Evolutionary conservation across 352 stramenopile species (phyloP).

Genomic region (Achlya hypogyna): DNA sequence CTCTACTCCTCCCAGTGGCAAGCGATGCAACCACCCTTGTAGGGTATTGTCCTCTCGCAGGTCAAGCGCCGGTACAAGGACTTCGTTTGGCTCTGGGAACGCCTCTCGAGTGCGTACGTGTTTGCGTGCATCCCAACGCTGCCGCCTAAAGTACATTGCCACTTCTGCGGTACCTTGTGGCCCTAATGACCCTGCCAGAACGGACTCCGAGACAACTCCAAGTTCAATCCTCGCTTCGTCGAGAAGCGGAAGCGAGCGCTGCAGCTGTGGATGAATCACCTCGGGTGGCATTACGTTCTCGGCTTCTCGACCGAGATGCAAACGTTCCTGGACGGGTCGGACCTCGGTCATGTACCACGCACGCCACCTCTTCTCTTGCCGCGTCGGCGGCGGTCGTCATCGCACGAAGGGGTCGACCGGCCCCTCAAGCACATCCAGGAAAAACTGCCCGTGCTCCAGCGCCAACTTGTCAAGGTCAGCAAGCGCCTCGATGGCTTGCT

Average conservation of each 20-base stretch:
- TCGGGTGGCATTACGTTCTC: not conserved
- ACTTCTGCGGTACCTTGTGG: not conserved
- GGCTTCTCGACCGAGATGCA: slow-evolving; percentile 5
- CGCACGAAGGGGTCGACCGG: not conserved
- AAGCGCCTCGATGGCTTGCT: slow-evolving; percentile 5
- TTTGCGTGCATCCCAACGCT: slow-evolving; percentile 9
- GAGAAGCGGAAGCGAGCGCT: slow-evolving; percentile 7
- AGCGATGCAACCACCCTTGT: not conserved
- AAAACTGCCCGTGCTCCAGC: not conserved
- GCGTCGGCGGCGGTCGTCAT: not conserved
- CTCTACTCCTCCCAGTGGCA: not conserved
- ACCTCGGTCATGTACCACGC: not conserved
- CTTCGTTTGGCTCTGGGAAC: slow-evolving; percentile 17
- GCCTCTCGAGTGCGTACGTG: slow-evolving; percentile 1
- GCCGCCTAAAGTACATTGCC: not conserved
- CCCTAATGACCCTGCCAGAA: not conserved
- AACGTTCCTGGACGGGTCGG: slow-evolving; percentile 5
- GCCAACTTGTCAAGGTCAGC: not conserved
- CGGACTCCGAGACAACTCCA: not conserved
- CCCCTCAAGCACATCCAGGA: slow-evolving; percentile 8
- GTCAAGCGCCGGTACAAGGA: slow-evolving; percentile 18
- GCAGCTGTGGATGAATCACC: slow-evolving; percentile 9
- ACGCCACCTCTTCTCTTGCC: not conserved
- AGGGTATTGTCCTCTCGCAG: not conserved
- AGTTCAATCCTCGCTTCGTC: slow-evolving; percentile 6